phyloP scores from a whole-genome alignment of 2,329 filamentous ascomycete species.

The Xylariales sp. region DNA sequence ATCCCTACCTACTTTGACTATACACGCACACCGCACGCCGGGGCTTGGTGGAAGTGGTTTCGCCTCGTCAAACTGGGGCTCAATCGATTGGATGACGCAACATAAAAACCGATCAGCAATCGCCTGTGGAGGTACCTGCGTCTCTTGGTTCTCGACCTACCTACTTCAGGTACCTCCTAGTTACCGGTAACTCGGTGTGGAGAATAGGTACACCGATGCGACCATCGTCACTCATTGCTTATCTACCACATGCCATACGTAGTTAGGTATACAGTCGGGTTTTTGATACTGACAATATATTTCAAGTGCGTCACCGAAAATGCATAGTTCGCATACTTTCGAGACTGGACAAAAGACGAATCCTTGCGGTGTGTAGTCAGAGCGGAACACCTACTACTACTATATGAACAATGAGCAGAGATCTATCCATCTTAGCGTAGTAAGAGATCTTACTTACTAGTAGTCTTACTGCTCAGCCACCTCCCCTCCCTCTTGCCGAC shows the following conservation, averaged over 20 bases:
- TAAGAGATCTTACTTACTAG: no score
- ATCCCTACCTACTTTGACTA: no score
- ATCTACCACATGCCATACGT: background rate
- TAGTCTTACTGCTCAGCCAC: conserved; percentile 15
- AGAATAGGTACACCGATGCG: conserved; percentile 3
- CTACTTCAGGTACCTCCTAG: no score
- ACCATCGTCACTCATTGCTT: background rate
- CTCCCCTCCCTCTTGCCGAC: background rate
- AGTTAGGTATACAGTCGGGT: background rate
- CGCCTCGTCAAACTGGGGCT: background rate
- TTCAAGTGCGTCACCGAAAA: background rate
- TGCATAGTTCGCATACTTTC: background rate
- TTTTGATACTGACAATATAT: background rate
- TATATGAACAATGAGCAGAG: background rate
- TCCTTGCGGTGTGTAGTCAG: background rate
- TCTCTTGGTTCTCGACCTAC: background rate
- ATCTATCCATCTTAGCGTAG: background rate
- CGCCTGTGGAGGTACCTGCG: conserved; percentile 16
- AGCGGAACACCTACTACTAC: no score
- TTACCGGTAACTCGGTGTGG: conserved; percentile 3
- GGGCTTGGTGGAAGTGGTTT: background rate
- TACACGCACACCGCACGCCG: no score
- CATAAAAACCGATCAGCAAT: conserved; percentile 6
- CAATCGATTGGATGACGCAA: conserved; percentile 4
- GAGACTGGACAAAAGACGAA: background rate